A percentile compares a stretch with the other conserved stretches of the same genome.
Conservation (phyloP, 805 yeast species). For the Candida argentea region DNA sequence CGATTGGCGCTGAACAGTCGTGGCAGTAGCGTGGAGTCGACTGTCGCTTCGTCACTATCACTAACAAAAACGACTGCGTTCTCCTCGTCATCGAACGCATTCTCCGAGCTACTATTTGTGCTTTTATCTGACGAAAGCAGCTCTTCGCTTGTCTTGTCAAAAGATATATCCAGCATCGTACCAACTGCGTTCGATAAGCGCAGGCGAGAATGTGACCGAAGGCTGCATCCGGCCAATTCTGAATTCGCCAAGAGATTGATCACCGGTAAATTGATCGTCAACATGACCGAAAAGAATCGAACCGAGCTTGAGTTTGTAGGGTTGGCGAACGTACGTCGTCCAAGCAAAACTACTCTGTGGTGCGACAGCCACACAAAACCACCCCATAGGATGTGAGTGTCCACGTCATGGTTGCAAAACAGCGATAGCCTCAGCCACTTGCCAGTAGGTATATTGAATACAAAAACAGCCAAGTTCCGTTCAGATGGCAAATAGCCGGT, state of each 20-base stretch:
- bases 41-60: conserved; percentile 3
- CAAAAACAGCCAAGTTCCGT: conserved; percentile 36
- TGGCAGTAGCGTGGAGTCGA: background rate
- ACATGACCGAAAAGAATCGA: conserved; percentile 37
- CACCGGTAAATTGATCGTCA: conserved; percentile 45
- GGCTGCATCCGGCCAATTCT: conserved; percentile 21
- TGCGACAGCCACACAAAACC: conserved; percentile 72
- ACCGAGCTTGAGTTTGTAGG: conserved; percentile 37
- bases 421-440: conserved; percentile 58
- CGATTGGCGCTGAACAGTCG: conserved; percentile 7
- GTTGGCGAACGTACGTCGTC: conserved; percentile 38
- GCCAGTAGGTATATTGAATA: conserved; percentile 43
- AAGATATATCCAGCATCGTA: background rate
- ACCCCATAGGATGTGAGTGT: conserved; percentile 54
- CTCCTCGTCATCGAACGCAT: conserved; percentile 7
- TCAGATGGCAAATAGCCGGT: conserved; percentile 47
- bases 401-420: conserved; percentile 40
- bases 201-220: background rate
- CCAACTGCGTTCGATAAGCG: background rate
- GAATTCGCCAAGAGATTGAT: conserved; percentile 39
- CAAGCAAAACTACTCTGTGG: conserved; percentile 57
- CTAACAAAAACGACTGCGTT: conserved; percentile 6
- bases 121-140: conserved; percentile 5
- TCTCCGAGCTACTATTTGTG: conserved; percentile 7
- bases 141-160: conserved; percentile 5